Evolutionary conservation across 106 monocot species (phyloP), one percentile per base, ranked within the genome.

Genomic region (Apostasia ramifera): DNA sequence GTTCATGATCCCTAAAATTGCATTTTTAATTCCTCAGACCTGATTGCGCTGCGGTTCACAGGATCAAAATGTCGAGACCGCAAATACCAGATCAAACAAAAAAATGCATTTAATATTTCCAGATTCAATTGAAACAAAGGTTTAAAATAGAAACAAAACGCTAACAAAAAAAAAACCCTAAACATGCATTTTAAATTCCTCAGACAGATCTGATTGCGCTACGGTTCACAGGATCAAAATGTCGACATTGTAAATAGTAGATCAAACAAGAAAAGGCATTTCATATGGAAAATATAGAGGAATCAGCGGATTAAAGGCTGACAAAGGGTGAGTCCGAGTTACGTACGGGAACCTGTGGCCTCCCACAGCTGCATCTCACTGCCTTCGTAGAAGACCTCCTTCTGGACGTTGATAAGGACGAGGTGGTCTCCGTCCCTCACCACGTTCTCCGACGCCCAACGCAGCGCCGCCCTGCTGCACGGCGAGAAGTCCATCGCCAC

Each of bases 351-450:
- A 40, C 95, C 95, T 14, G 86, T 80, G 77, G 91, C 74, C 13
- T 86, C 95, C 95, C 91, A 95, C 39, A 95, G 91, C 81, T 91
- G 85, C 69, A 72, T 77, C 88, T 95, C 82, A 63, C 83, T 82
- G 39, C 44, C 83, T 72, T 95, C 95, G 60, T 88, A 91, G 47
- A 57, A 59, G 8, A 39, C 68, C 45, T 85, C 76, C 75, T 88
- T 86, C 66, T 79, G 78, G 54, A 86, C 86, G 68, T 81, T 77
- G 79, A 81, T 40, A 50, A 94, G 66, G 76, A 87, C 75, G 73
- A 90, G 62, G 59, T 81, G 71, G 70, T 94, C 94, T 3, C 87
- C 94, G 44, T 70, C 59, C 14, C 78, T 58, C 59, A 77, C 79
- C 12, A 94, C n/a, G 71, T 87, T 90, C 45, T 90, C 85, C 63